Evolutionary conservation across 2,329 filamentous ascomycete genomes (phyloP).

Genomic region (Sporothrix humicola): DNA sequence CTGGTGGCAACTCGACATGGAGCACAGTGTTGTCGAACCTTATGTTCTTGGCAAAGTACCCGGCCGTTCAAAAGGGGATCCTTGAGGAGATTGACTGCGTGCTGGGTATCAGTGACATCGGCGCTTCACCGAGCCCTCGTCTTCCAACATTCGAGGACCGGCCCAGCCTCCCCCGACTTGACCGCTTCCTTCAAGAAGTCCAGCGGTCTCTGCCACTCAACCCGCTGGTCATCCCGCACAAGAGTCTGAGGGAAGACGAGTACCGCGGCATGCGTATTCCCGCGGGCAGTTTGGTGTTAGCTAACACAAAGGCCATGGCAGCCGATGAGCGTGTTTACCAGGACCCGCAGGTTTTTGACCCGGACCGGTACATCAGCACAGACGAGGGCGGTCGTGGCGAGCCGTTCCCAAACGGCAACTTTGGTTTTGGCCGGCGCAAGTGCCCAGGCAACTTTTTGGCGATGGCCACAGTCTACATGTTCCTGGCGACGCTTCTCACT

Average conservation of each 20-base stretch:
- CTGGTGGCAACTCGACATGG: slow-evolving; percentile 55
- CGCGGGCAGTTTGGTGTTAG: slow-evolving; percentile 54
- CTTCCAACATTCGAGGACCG: slow-evolving; percentile 56
- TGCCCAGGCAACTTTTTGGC: slow-evolving; percentile 59
- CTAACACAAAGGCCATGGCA: slow-evolving; percentile 54
- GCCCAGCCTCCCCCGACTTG: slow-evolving; percentile 51
- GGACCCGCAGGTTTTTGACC: slow-evolving; percentile 53
- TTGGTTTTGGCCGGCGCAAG: slow-evolving; percentile 59
- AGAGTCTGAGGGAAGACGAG: slow-evolving; percentile 58
- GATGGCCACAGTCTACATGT: slow-evolving; percentile 51
- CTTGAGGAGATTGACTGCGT: slow-evolving; percentile 55
- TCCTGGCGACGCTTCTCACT: slow-evolving; percentile 49
- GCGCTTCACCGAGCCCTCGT: slow-evolving; percentile 37
- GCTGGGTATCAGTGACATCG: slow-evolving; percentile 44
- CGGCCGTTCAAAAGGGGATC: slow-evolving; percentile 54
- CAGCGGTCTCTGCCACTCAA: slow-evolving; percentile 53
- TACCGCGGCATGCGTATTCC: slow-evolving; percentile 64
- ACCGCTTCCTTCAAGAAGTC: slow-evolving; percentile 55
- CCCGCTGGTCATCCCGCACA: slow-evolving; percentile 61
- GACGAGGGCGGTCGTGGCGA: slow-evolving; percentile 45
- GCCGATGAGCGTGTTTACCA: slow-evolving; percentile 50
- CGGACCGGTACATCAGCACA: slow-evolving; percentile 49
- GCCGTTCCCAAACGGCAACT: slow-evolving; percentile 54
- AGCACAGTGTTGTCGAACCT: slow-evolving; percentile 50
- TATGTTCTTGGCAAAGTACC: slow-evolving; percentile 51